Conservation (phyloP, 768 basidiomycete genomes). For the Amanita pallidorosea region DNA sequence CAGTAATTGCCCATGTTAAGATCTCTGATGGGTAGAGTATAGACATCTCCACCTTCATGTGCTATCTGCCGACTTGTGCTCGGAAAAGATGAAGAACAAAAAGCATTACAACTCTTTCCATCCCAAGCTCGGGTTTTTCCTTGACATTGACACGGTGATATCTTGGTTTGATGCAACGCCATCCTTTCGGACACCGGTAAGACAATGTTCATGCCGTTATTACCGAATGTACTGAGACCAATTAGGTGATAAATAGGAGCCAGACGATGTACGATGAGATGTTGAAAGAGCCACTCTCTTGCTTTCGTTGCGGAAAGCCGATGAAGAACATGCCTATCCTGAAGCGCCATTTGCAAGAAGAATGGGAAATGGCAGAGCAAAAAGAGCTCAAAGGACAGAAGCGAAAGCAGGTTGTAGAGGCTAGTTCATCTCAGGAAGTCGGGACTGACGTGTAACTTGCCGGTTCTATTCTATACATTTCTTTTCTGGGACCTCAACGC, state of each 20-base stretch:
- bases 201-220: slow-evolving; percentile 11
- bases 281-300: slow-evolving; percentile 56
- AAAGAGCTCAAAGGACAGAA: slow-evolving; percentile 27
- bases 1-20: not conserved
- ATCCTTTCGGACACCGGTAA: slow-evolving; percentile 40
- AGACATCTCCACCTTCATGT: slow-evolving; percentile 85
- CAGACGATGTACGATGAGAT: slow-evolving; percentile 43
- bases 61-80: slow-evolving; percentile 67
- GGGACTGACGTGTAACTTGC: not conserved
- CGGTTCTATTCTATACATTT: not conserved
- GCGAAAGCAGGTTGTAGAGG: slow-evolving; percentile 19
- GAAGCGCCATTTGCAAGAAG: slow-evolving; percentile 65
- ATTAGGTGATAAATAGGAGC: slow-evolving; percentile 6
- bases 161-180: slow-evolving; percentile 67
- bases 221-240: slow-evolving; percentile 1
- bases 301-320: slow-evolving; percentile 56
- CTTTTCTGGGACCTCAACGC: not conserved
- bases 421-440: slow-evolving; percentile 3
- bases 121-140: slow-evolving; percentile 75
- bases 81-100: slow-evolving; percentile 68
- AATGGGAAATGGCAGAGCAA: slow-evolving; percentile 45
- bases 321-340: slow-evolving; percentile 67
- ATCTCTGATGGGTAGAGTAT: not conserved
- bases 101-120: slow-evolving; percentile 91
- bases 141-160: slow-evolving; percentile 67